Evolutionary conservation across 495 filamentous ascomycete species (phyloP), one percentile per base, ranked within the genome.

Genomic region (Trichoderma erinaceum): DNA sequence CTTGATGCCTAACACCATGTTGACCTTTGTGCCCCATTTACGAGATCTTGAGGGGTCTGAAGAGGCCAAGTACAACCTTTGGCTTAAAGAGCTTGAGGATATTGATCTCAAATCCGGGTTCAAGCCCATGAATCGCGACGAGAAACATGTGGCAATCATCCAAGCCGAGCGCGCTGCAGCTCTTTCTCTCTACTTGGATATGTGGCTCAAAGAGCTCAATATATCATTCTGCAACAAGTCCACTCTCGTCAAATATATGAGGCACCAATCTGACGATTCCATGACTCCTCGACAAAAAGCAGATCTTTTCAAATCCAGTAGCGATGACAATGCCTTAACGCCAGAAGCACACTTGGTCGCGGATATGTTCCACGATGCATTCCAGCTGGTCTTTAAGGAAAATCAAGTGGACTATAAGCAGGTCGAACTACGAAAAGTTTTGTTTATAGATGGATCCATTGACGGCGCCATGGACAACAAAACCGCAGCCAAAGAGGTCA

Each of bases 31-130:
- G 6, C 81, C 81, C 10, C 80, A 83, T 70, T 71, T 82, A 41
- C 74, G 79, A 46, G 81, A 83, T 58, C 70, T 83, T 11, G 79
- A 81, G 21, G 77, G 78, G 0, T 76, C 74, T 18, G 71, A 82
- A 69, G 78, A 82, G 58, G 72, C 72, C 23, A 73, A 78, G 41
- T 83, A 81, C 66, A 77, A 74, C 64, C 73, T 73, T n/a, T 82
- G 79, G 79, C 77, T 82, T 27, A 73, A 74, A 46, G 82, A 84
- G 48, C 69, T 83, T 11, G 80, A 83, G 52, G 78, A 75, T n/a
- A 78, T 81, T 68, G 81, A 84, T 61, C 81, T 74, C 68, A 75
- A 80, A 16, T 80, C 80, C 7, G 80, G 80, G 4, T 82, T 83
- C 69, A 78, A 81, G 41, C 78, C 76, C 4, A 71, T 81, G 23